Conservation (phyloP, 2,329 filamentous ascomycete genomes). For the Spiromastix sp. region DNA sequence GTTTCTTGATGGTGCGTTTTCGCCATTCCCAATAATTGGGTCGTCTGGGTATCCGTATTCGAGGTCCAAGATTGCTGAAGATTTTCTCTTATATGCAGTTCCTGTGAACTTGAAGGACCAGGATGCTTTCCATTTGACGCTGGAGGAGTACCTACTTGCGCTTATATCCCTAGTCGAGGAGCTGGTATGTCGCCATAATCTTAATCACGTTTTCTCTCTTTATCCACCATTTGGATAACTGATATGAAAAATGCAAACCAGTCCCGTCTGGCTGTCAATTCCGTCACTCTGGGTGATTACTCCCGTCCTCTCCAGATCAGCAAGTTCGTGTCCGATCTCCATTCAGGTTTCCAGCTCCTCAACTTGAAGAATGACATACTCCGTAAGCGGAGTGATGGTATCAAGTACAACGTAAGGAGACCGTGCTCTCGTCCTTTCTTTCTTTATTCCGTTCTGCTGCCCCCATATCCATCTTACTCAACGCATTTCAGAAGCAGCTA, state of each 20-base stretch:
- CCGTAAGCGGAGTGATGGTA: slow-evolving; percentile 75
- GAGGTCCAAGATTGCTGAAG: too few relatives aligned
- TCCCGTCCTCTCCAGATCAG: slow-evolving; percentile 77
- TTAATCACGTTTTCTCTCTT: slow-evolving; percentile 1
- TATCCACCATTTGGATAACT: too few relatives aligned
- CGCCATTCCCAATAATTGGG: too few relatives aligned
- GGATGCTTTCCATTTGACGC: slow-evolving; percentile 88
- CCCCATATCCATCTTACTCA: too few relatives aligned
- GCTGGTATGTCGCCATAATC: slow-evolving; percentile 42
- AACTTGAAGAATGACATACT: slow-evolving; percentile 95
- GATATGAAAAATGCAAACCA: slow-evolving; percentile 20
- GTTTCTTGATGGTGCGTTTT: slow-evolving; percentile 56
- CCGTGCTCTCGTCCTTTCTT: slow-evolving; percentile 3
- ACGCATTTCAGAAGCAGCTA: too few relatives aligned
- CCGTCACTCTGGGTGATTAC: slow-evolving; percentile 85
- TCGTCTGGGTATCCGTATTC: too few relatives aligned
- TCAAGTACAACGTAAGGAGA: slow-evolving; percentile 70
- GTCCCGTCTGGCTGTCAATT: slow-evolving; percentile 83
- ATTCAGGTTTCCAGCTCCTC: slow-evolving; percentile 90
- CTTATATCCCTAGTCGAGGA: slow-evolving; percentile 84
- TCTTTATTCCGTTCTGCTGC: not conserved
- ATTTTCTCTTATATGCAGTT: slow-evolving; percentile 41
- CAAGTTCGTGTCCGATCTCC: slow-evolving; percentile 87
- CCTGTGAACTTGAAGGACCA: slow-evolving; percentile 83
- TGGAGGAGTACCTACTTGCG: slow-evolving; percentile 91